phyloP scores from a whole-genome alignment of 495 filamentous ascomycete genomes.

The Aspergillus kassunensis region DNA sequence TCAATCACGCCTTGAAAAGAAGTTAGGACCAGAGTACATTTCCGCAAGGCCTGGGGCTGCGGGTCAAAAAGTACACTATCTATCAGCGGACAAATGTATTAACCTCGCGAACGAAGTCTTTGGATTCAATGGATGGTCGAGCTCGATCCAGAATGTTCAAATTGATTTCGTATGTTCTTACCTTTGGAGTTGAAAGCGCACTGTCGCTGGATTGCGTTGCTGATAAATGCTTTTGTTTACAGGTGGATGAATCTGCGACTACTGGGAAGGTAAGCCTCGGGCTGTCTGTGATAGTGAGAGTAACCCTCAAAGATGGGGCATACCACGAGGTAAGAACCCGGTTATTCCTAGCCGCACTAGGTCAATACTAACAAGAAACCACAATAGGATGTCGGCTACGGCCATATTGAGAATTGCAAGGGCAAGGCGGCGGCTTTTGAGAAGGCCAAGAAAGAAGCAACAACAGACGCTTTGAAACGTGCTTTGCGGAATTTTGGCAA shows the following conservation, averaged over 20 bases:
- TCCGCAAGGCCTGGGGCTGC: constrained; percentile 75
- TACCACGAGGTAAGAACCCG: constrained; percentile 66
- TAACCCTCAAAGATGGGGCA: constrained; percentile 86
- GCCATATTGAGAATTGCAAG: constrained; percentile 91
- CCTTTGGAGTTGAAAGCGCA: too few relatives aligned
- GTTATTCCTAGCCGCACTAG: background rate
- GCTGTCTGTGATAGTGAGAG: constrained; percentile 80
- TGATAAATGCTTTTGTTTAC: background rate
- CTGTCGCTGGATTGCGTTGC: constrained; percentile 29
- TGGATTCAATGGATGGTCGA: constrained; percentile 98
- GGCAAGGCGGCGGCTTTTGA: constrained; percentile 92
- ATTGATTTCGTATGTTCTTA: constrained; percentile 74
- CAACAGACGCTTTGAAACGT: constrained; percentile 89
- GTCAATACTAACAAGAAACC: background rate
- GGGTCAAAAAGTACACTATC: constrained; percentile 83
- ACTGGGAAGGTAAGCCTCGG: constrained; percentile 74
- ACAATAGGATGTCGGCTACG: constrained; percentile 82
- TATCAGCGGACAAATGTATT: constrained; percentile 90
- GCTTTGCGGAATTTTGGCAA: constrained; percentile 92
- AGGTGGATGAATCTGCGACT: constrained; percentile 60
- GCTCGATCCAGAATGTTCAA: constrained; percentile 78
- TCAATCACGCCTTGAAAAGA: constrained; percentile 79
- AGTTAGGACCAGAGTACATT: constrained; percentile 96
- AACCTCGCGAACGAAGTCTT: constrained; percentile 96
- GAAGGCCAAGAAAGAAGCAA: constrained; percentile 97